Conservation (phyloP, 805 yeast genomes). For the Metschnikowia lochheadii region DNA sequence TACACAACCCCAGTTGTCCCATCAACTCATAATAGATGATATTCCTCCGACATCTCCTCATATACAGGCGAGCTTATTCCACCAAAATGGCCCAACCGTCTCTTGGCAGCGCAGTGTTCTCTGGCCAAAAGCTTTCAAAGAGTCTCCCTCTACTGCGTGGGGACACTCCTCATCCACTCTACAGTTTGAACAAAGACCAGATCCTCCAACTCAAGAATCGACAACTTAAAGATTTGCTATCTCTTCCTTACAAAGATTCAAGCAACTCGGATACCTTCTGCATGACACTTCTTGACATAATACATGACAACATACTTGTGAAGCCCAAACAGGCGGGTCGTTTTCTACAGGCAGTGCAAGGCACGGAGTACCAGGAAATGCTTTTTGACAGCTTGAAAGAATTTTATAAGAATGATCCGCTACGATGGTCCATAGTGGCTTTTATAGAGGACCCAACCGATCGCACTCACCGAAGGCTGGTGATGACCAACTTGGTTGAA, state of each 20-base stretch:
- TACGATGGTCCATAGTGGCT: conserved; percentile 26
- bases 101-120: conserved; percentile 1
- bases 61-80: not conserved
- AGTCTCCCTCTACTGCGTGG: conserved; percentile 16
- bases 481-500: conserved; percentile 16
- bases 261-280: conserved; percentile 29
- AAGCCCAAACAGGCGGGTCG: conserved; percentile 24
- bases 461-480: conserved; percentile 12
- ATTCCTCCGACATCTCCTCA: not conserved
- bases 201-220: conserved; percentile 19
- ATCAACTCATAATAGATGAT: not conserved
- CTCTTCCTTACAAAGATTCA: conserved; percentile 21
- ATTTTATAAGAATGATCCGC: conserved; percentile 18
- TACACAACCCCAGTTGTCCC: not conserved
- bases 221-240: conserved; percentile 26
- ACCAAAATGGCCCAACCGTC: not conserved
- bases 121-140: conserved; percentile 1
- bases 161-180: conserved; percentile 34
- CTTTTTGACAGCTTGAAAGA: conserved; percentile 16
- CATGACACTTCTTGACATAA: conserved; percentile 25
- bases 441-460: conserved; percentile 24
- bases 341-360: conserved; percentile 20
- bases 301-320: conserved; percentile 26
- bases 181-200: conserved; percentile 24
- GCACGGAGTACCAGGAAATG: conserved; percentile 16